A percentile compares a stretch with the other conserved stretches of the same genome.
phyloP scores from a whole-genome alignment of 108 stramenopile species.

The Cyclostephanos tholiformis region DNA sequence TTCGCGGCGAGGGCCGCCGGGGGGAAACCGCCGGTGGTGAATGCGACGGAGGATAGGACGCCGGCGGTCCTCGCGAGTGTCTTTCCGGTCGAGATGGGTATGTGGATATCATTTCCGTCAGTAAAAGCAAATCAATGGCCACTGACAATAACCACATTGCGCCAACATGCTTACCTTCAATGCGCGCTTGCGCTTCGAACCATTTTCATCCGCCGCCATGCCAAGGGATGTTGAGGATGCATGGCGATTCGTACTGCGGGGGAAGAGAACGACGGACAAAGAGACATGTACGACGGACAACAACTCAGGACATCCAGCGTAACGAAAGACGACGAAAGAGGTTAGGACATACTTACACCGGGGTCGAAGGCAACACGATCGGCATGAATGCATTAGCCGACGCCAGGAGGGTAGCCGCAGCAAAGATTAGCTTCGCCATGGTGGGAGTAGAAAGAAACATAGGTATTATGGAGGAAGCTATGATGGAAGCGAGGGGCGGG shows the following conservation, averaged over 20 bases:
- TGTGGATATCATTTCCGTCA: too few relatives aligned
- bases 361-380: conserved; percentile 20
- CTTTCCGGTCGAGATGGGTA: too few relatives aligned
- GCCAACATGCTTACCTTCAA: conserved; percentile 59
- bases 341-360: conserved; percentile 23
- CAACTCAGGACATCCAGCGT: neutral
- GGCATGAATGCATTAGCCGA: conserved; percentile 40
- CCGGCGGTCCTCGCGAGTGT: conserved; percentile 69
- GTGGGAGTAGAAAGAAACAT: conserved; percentile 3
- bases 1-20: conserved; percentile 67
- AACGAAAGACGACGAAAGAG: neutral
- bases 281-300: neutral
- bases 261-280: neutral
- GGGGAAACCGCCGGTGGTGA: conserved; percentile 71
- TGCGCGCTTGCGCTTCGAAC: conserved; percentile 70
- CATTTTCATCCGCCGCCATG: conserved; percentile 56
- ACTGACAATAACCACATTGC: neutral
- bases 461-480: too few relatives aligned
- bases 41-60: conserved; percentile 62
- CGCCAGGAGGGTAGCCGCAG: conserved; percentile 36
- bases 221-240: conserved; percentile 50
- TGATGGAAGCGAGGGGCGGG: too few relatives aligned
- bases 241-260: conserved; percentile 19
- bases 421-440: conserved; percentile 42
- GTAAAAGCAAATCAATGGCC: neutral